Evolutionary conservation across 441 rosid genomes (phyloP), one percentile per base, ranked within the genome.

Genomic region (Breynia disticha): DNA sequence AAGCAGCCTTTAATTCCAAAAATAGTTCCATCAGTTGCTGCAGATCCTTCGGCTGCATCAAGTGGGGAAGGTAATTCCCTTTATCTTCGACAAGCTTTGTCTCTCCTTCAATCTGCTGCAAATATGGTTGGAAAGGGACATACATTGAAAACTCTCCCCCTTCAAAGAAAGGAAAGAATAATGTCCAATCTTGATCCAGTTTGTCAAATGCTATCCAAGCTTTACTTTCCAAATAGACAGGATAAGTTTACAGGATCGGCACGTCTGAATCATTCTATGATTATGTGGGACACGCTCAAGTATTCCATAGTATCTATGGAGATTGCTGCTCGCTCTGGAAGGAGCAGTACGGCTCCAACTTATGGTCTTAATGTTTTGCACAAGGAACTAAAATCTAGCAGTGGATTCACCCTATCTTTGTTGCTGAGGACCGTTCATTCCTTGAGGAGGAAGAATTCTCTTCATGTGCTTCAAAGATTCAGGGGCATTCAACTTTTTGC

Each of bases 231-330:
- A 20, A 66, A 61, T 46, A 70, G 62, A 50, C 73, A 52, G 60
- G 82, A 87, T 57, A 71, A 60, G 55, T 51, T 65, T 60, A 67
- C 58, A 19, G 76, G 65, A 70, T 71, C 75, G 60, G 52, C 68
- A 1, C 73, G 83, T 75, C 56, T 72, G 52, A 76, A 77, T 61
- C 78, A 70, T 55, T 76, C 85, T 48, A 64, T 83, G 67, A 64
- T 88, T 50, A 76, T 95, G 84, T 95, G 99, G 99, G 95, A 95
- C 73, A 80, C 87, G 39, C 95, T 95, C 18, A 84, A 77, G 68
- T 90, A 84, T 72, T 79, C 99, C 52, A 83, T 95, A 43, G 72
- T 76, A 49, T 86, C 97, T 22, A 80, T 85, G 66, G 99, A 95
- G 76, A 73, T 86, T 69, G 79, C 88, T 57, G 70, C 83, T 52